A percentile compares a stretch with the other conserved stretches of the same genome.
phyloP scores from a whole-genome alignment of 306 rosid species.

The Begonia fuchsioides region DNA sequence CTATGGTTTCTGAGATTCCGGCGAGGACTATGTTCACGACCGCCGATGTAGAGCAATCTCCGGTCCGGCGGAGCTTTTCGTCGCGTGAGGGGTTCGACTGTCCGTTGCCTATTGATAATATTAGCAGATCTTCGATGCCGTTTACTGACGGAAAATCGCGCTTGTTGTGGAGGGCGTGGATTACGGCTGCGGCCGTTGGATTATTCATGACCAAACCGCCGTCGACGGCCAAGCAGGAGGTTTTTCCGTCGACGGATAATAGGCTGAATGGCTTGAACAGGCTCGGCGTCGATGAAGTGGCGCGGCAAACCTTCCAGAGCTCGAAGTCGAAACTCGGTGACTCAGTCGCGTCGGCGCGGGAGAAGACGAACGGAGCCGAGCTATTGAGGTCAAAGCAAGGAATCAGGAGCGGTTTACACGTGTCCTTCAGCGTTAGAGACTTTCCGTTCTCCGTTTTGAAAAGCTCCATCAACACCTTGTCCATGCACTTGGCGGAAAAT shows the following conservation, averaged over 20 bases:
- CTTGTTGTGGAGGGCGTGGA: slow-evolving; percentile 87
- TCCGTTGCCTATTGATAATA: slow-evolving; percentile 78
- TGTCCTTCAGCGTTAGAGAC: slow-evolving; percentile 57
- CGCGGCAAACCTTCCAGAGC: slow-evolving; percentile 88
- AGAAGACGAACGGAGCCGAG: slow-evolving; percentile 90
- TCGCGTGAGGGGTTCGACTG: slow-evolving; percentile 11
- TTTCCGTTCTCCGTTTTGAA: slow-evolving; percentile 37
- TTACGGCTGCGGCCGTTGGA: slow-evolving; percentile 86
- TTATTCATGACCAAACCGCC: slow-evolving; percentile 97
- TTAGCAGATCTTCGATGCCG: slow-evolving; percentile 73
- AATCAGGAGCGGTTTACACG: slow-evolving; percentile 72
- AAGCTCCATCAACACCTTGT: slow-evolving; percentile 37
- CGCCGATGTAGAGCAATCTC: slow-evolving; percentile 42
- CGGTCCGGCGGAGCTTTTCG: slow-evolving; percentile 18
- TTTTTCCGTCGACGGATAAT: slow-evolving; percentile 69
- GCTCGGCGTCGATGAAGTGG: slow-evolving; percentile 79
- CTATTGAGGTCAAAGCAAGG: slow-evolving; percentile 95
- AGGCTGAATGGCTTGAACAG: slow-evolving; percentile 60
- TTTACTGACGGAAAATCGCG: slow-evolving; percentile 75
- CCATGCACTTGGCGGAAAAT: slow-evolving; percentile 58
- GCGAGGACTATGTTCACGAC: slow-evolving; percentile 74
- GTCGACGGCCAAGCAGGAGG: slow-evolving; percentile 71
- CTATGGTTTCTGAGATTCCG: slow-evolving; percentile 85
- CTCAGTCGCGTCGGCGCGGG: slow-evolving; percentile 83
- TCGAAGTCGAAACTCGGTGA: slow-evolving; percentile 89